A percentile compares a stretch with the other conserved stretches of the same genome.
These are phyloP conservation scores for Porogramme epimiltina DNA, from an alignment of 1,284 basidiomycete species.

Conservation along the genomic window DNA sequence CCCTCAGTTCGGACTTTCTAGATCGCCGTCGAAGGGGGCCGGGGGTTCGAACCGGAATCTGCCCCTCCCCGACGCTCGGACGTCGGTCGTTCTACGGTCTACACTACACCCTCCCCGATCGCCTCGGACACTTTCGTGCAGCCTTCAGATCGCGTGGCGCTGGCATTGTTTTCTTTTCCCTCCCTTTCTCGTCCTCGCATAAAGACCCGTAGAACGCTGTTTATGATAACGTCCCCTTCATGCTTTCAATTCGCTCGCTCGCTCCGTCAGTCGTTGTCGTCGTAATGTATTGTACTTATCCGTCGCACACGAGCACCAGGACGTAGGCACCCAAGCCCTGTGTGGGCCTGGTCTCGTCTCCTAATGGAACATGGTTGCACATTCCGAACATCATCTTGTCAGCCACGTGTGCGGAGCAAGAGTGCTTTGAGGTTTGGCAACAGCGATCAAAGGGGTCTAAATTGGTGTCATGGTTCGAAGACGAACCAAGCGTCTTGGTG, in stretches of 20 bases:
- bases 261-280: background rate
- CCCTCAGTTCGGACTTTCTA: background rate
- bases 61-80: background rate
- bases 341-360: too few relatives aligned
- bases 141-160: background rate
- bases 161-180: background rate
- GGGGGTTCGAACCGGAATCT: too few relatives aligned
- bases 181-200: background rate
- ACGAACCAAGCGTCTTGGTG: too few relatives aligned
- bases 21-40: slow-evolving; percentile 1
- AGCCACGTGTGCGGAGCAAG: too few relatives aligned
- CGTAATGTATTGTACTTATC: background rate
- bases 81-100: background rate
- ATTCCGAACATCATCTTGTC: too few relatives aligned
- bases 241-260: background rate
- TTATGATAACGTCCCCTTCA: background rate
- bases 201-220: background rate
- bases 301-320: background rate
- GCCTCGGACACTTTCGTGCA: slow-evolving; percentile 23
- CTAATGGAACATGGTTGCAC: too few relatives aligned
- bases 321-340: background rate
- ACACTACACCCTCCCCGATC: slow-evolving; percentile 6
- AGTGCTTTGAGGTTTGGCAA: too few relatives aligned
- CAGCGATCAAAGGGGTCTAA: too few relatives aligned
- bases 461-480: too few relatives aligned